phyloP scores from a whole-genome alignment of 768 basidiomycete species.

The Filobasidium floriforme region DNA sequence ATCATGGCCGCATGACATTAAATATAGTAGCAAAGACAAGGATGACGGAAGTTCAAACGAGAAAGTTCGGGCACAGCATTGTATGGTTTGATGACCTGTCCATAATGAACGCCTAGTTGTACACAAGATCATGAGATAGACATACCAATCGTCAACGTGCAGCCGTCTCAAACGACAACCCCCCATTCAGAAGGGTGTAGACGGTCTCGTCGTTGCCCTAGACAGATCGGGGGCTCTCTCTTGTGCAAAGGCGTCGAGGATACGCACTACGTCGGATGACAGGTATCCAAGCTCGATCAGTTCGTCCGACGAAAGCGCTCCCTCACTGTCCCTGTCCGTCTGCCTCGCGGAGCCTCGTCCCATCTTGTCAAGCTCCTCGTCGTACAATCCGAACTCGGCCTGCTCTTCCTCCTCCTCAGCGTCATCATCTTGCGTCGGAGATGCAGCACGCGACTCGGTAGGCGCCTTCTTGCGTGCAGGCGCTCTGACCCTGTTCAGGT shows the following conservation, averaged over 20 bases:
- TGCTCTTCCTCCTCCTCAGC: conserved; percentile 15
- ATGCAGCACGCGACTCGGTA: conserved; percentile 1
- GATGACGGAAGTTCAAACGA: neutral
- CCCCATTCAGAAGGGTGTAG: conserved; percentile 11
- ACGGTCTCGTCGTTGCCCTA: conserved; percentile 16
- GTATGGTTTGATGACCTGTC: neutral
- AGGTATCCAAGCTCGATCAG: conserved; percentile 66
- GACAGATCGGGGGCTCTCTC: conserved; percentile 46
- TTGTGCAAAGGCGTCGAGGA: conserved; percentile 63
- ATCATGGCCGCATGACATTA: neutral
- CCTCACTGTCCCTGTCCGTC: neutral
- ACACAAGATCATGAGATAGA: neutral
- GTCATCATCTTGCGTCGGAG: conserved; percentile 5
- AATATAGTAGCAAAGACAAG: neutral
- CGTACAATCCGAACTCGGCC: conserved; percentile 16
- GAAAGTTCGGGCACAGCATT: neutral
- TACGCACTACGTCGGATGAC: conserved; percentile 64
- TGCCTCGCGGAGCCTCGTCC: conserved; percentile 7
- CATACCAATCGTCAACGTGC: too few relatives aligned
- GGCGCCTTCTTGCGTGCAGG: neutral
- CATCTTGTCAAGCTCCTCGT: conserved; percentile 17
- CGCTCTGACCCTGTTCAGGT: conserved; percentile 29
- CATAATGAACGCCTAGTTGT: neutral
- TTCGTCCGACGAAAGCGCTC: conserved; percentile 58
- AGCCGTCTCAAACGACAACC: too few relatives aligned